phyloP scores from a whole-genome alignment of 2,329 filamentous ascomycete genomes.

The Colletotrichum aenigma region DNA sequence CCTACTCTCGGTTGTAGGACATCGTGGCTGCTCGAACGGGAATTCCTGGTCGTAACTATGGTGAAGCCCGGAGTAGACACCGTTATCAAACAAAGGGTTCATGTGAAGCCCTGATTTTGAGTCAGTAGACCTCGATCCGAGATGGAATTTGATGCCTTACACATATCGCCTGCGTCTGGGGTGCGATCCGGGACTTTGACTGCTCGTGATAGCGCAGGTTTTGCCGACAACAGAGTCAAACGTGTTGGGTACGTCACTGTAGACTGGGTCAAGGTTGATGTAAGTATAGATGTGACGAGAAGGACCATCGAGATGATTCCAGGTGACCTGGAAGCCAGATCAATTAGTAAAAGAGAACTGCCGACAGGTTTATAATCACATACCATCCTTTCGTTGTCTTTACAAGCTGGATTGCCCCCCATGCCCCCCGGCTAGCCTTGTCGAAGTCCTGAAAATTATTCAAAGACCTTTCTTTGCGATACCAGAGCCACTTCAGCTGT shows the following conservation, averaged over 20 bases:
- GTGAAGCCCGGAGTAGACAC: not conserved
- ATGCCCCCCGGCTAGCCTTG: constrained; percentile 22
- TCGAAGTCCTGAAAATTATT: constrained; percentile 27
- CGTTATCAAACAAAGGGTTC: not conserved
- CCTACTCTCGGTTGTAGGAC: not conserved
- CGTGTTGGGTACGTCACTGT: not conserved
- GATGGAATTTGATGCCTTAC: not conserved
- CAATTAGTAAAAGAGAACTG: too few relatives aligned
- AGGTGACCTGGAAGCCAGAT: not conserved
- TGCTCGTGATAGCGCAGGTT: not conserved
- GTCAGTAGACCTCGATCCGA: not conserved
- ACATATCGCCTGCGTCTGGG: too few relatives aligned
- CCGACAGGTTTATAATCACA: not conserved
- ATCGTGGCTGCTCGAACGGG: not conserved
- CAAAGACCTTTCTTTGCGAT: constrained; percentile 13
- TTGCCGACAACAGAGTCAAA: not conserved
- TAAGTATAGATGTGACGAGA: not conserved
- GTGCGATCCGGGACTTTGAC: not conserved
- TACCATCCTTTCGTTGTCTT: not conserved
- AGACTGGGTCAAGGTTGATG: constrained; percentile 1
- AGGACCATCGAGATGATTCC: not conserved
- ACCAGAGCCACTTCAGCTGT: constrained; percentile 28
- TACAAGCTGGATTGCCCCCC: constrained; percentile 14
- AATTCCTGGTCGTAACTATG: not conserved
- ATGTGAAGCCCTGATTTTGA: too few relatives aligned